Evolutionary conservation across 2,329 filamentous ascomycete genomes (phyloP).

Genomic region (Penicillium thymicola): DNA sequence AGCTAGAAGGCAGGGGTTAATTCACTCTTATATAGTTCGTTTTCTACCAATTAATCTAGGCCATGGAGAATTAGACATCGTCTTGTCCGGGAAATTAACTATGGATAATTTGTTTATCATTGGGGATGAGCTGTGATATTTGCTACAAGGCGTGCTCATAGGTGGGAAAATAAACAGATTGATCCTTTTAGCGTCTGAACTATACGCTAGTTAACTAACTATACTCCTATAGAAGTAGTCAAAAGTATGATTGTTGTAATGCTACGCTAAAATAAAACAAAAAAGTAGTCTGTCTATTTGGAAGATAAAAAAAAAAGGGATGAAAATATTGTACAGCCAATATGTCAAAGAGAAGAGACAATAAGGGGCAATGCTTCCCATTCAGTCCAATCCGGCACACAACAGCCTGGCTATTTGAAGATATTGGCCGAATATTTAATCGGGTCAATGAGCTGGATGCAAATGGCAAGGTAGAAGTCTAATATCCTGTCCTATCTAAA

Average conservation of each 20-base stretch:
- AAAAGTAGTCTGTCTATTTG: neutral
- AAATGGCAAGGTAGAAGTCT: neutral
- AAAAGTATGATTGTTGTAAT: neutral
- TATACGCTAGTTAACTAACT: too few species aligned
- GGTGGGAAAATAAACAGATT: slow-evolving; percentile 15
- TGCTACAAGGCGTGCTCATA: slow-evolving; percentile 4
- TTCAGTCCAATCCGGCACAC: neutral
- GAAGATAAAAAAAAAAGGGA: neutral
- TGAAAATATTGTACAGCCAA: slow-evolving; percentile 1
- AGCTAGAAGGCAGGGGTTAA: too few species aligned
- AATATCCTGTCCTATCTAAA: neutral
- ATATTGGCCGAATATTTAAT: neutral
- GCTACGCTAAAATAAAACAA: neutral
- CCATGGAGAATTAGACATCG: neutral
- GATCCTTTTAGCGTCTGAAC: neutral
- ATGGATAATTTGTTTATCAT: neutral
- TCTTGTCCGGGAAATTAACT: neutral
- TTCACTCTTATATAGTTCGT: neutral
- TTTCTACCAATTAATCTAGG: neutral
- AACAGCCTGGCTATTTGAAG: neutral
- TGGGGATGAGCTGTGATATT: neutral
- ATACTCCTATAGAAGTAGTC: neutral
- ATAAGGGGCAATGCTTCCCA: neutral
- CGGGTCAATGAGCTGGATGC: neutral
- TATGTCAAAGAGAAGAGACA: neutral